A percentile compares a stretch with the other conserved stretches of the same genome.
Evolutionary conservation across 257 asterid species (phyloP).

Genomic region (Solanum virginianum): DNA sequence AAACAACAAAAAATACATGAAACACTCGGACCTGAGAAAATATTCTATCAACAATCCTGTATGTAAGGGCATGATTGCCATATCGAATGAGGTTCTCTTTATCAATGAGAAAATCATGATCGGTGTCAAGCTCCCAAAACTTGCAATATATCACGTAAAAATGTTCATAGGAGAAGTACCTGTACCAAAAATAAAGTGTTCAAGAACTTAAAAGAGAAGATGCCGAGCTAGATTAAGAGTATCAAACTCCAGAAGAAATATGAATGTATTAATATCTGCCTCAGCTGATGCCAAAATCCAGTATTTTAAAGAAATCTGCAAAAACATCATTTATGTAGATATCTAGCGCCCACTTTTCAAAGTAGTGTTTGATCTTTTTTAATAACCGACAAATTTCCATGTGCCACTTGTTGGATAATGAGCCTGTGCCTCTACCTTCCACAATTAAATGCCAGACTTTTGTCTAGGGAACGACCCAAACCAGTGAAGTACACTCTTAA

Average conservation of each 20-base stretch:
- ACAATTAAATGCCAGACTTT: not conserved
- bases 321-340: not conserved
- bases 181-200: slow-evolving; percentile 21
- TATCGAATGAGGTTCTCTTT: slow-evolving; percentile 96
- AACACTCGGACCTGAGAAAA: slow-evolving; percentile 87
- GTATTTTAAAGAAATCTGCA: not conserved
- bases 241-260: not conserved
- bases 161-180: slow-evolving; percentile 98
- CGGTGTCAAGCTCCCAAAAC: slow-evolving; percentile 99
- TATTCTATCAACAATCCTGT: slow-evolving; percentile 96
- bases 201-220: not conserved
- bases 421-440: not conserved
- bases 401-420: not conserved
- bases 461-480: not conserved
- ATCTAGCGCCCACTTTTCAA: not conserved
- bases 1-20: slow-evolving; percentile 2
- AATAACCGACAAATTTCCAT: not conserved
- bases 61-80: slow-evolving; percentile 98
- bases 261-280: not conserved
- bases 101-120: slow-evolving; percentile 95
- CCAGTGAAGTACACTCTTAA: not conserved
- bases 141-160: slow-evolving; percentile 99
- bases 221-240: not conserved
- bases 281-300: not conserved
- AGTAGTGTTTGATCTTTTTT: not conserved